These are phyloP conservation scores for Ulmus americana DNA, from an alignment of 331 rosid genomes.

Conservation along the genomic window DNA sequence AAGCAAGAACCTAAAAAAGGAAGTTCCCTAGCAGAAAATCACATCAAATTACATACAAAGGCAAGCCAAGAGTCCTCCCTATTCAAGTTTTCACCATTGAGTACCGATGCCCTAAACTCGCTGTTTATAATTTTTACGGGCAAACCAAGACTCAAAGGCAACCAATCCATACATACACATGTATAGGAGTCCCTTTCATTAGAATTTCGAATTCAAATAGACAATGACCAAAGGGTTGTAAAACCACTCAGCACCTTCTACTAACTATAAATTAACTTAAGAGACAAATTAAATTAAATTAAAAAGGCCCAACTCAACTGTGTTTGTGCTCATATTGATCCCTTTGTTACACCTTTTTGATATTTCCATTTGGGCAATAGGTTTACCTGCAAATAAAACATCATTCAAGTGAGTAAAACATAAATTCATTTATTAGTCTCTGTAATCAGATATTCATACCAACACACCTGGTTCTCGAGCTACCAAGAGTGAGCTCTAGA, in stretches of 20 bases:
- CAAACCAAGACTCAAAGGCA: conserved; percentile 22
- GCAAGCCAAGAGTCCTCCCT: conserved; percentile 4
- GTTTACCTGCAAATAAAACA: conserved; percentile 36
- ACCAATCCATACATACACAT: conserved; percentile 42
- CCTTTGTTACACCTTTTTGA: conserved; percentile 23
- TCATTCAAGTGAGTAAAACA: conserved; percentile 12
- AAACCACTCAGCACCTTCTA: conserved; percentile 39
- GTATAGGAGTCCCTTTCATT: conserved; percentile 31
- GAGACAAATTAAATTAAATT: conserved; percentile 24
- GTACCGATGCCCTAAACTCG: conserved; percentile 14
- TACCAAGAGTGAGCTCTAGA: conserved; percentile 87
- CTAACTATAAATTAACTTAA: conserved; percentile 36
- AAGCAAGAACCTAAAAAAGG: background rate
- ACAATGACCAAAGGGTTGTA: conserved; percentile 34
- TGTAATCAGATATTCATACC: conserved; percentile 4
- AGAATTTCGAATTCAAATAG: conserved; percentile 33
- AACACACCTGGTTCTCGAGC: conserved; percentile 66
- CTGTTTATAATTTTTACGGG: conserved; percentile 15
- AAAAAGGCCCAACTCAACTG: conserved; percentile 16
- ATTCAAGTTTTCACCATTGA: conserved; percentile 18
- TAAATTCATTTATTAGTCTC: background rate
- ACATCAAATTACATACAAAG: background rate
- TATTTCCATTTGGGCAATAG: conserved; percentile 17
- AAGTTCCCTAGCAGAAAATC: background rate
- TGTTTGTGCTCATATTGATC: conserved; percentile 28